A percentile compares a stretch with the other conserved stretches of the same genome.
These are phyloP conservation scores for Starmerella scarabaei DNA, from an alignment of 805 yeast genomes.

Conservation along the genomic window DNA sequence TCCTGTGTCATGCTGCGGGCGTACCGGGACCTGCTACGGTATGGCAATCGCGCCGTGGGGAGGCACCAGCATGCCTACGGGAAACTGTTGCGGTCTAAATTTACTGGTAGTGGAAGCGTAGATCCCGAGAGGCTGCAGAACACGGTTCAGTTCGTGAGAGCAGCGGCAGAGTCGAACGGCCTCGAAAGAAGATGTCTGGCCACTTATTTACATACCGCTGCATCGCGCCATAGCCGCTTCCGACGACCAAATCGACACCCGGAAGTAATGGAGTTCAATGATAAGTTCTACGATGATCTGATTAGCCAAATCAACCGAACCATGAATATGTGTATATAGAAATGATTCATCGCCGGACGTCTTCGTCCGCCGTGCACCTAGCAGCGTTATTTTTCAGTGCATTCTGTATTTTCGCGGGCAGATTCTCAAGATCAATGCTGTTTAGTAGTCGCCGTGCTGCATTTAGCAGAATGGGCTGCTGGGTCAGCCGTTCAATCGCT, in stretches of 20 bases:
- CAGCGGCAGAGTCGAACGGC: slow-evolving; percentile 20
- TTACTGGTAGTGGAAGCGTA: not conserved
- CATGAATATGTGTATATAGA: slow-evolving; percentile 13
- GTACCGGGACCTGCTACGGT: too few relatives aligned
- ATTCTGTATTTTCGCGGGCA: not conserved
- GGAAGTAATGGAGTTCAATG: slow-evolving; percentile 3
- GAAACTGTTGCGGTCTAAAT: slow-evolving; percentile 10
- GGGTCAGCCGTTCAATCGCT: not conserved
- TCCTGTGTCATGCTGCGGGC: too few relatives aligned
- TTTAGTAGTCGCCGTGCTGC: not conserved
- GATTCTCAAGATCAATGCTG: not conserved
- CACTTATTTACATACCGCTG: slow-evolving; percentile 14
- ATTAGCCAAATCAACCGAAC: slow-evolving; percentile 8
- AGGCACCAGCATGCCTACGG: slow-evolving; percentile 8
- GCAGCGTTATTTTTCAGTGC: too few relatives aligned
- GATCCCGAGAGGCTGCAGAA: slow-evolving; percentile 7
- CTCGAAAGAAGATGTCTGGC: slow-evolving; percentile 19
- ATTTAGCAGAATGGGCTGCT: slow-evolving; percentile 1
- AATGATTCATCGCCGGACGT: not conserved
- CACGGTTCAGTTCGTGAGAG: slow-evolving; percentile 18
- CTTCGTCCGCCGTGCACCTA: too few relatives aligned
- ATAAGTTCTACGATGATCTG: slow-evolving; percentile 4
- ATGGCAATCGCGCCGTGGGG: too few relatives aligned
- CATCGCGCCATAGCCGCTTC: slow-evolving; percentile 5
- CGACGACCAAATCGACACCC: not conserved